Percentiles rank a stretch among this genome's conserved stretches.
Evolutionary conservation across 495 filamentous ascomycete species (phyloP).

Genomic region (Parmelia sp.): DNA sequence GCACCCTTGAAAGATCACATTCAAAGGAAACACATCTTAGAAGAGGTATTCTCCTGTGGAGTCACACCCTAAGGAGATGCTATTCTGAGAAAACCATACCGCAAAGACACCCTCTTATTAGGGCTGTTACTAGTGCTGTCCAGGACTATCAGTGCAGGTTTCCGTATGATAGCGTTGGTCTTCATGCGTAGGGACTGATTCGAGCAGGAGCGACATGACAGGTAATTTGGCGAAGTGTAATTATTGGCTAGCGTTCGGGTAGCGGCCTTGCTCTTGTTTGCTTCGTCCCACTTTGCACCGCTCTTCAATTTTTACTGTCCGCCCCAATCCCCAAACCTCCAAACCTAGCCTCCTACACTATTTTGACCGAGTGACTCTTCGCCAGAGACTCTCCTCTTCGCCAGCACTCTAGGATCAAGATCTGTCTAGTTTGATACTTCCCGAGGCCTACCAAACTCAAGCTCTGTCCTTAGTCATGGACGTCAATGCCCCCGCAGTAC

Average conservation of each 20-base stretch:
- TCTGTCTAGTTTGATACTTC: too few species aligned
- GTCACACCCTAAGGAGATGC: too few species aligned
- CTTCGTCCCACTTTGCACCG: background rate
- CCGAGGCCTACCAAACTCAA: background rate
- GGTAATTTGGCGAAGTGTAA: background rate
- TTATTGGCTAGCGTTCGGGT: conserved; percentile 2
- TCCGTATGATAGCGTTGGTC: conserved; percentile 12
- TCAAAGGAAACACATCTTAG: too few species aligned
- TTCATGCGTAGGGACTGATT: background rate
- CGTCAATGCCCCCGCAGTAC: background rate
- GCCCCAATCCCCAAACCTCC: background rate
- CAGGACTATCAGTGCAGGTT: too few species aligned
- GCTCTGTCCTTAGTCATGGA: background rate
- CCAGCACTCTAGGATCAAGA: background rate
- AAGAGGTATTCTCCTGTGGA: too few species aligned
- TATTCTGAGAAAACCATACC: too few species aligned
- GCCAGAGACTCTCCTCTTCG: background rate
- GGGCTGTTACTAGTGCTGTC: too few species aligned
- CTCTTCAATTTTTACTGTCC: background rate
- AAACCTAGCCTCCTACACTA: background rate
- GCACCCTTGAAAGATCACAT: too few species aligned
- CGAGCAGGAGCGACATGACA: background rate
- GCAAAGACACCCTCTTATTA: too few species aligned
- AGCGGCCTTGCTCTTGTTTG: background rate
- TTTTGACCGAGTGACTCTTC: background rate